Evolutionary conservation across 345 rosid species (phyloP).

Genomic region (Angophora floribunda): DNA sequence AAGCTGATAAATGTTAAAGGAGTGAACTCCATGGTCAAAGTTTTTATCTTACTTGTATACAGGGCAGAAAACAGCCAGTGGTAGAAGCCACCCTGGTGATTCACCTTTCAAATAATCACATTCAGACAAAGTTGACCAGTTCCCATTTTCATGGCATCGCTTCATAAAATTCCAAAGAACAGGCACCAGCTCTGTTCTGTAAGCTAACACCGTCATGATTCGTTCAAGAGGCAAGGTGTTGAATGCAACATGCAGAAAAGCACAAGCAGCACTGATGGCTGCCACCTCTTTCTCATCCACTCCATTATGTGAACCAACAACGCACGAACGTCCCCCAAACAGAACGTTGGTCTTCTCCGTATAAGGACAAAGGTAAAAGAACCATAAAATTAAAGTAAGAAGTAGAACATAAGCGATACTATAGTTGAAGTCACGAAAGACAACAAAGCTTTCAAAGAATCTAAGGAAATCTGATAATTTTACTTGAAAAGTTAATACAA

Average conservation of each 20-base stretch:
- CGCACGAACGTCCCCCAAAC: conserved; percentile 40
- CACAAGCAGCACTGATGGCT: conserved; percentile 91
- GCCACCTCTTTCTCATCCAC: conserved; percentile 51
- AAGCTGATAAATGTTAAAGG: background rate
- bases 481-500: background rate
- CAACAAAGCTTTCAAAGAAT: background rate
- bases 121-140: conserved; percentile 66
- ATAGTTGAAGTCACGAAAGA: background rate
- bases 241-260: conserved; percentile 78
- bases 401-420: background rate
- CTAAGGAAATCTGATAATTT: background rate
- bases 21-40: background rate
- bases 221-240: conserved; percentile 69
- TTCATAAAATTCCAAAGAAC: conserved; percentile 93
- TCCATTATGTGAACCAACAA: conserved; percentile 21
- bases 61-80: conserved; percentile 93
- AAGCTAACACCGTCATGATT: conserved; percentile 87
- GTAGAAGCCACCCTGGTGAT: conserved; percentile 92
- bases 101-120: conserved; percentile 66
- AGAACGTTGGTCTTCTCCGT: conserved; percentile 61
- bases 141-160: conserved; percentile 76
- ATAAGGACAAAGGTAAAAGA: background rate
- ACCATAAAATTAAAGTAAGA: background rate
- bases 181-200: conserved; percentile 85
- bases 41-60: conserved; percentile 72